Evolutionary conservation across 2,329 filamentous ascomycete species (phyloP), one percentile per base, ranked within the genome.

Genomic region (Fusarium irregulare): DNA sequence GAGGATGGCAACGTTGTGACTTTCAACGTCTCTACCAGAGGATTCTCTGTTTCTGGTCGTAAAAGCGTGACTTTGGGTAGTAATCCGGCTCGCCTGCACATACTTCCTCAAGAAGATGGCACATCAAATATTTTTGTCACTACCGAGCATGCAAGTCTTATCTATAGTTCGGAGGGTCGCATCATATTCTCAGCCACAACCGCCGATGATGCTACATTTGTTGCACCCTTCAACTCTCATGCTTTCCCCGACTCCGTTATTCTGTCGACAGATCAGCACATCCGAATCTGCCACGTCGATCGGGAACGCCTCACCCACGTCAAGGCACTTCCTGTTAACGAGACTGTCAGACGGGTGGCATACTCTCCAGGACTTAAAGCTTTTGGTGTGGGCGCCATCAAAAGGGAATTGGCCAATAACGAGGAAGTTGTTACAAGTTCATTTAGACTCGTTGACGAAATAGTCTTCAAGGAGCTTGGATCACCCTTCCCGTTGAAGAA

Each of bases 101-200:
- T 92, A 23, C 82, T 99, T 4, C 93, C 94, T 0, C 87, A 91
- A 53, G 84, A 84, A 1, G 83, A 90, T 49, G 88, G 87, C 1
- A 82, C 93, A 1, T 92, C 87, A 77, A 97, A 92, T 73, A 90
- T 99, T 1, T 97, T 99, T 77, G 93, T 94, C 1, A 97, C 93
- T 0, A 97, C 94, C 60, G 96, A 99, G 75, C 93, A 98, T 76
- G 93, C 96, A 1, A 98, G 93, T 68, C 81, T 99, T 57, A 97
- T 99, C 50, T 98, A 99, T 77, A 92, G 92, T 11, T 90, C 91
- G 0, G 94, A 98, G 76, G 93, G 92, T 1, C 88, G 94, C 23
- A 91, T 98, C 42, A 89, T 97, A 1, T 99, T 97, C 81, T 97
- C 94, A 7, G 94, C 96, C 3, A 93, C 98, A 3, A 97, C 95